Base-by-base conservation (phyloP, 2,329 filamentous ascomycete genomes). In the Cryphonectria naterciae region DNA sequence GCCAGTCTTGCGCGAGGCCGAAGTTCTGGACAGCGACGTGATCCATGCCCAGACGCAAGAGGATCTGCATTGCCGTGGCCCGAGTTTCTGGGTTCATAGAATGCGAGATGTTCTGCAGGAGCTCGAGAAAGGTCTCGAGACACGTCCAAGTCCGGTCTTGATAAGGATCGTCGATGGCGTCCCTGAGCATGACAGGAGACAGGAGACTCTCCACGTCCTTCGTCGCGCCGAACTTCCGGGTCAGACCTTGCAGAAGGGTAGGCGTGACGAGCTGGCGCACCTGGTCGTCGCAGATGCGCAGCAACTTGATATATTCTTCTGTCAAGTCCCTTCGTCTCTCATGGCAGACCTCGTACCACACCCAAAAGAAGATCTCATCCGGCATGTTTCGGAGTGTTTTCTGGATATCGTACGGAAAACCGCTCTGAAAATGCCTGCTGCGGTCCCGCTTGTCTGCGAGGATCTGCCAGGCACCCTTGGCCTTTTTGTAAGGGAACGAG, bases 301-400 rank as follows among this genome's bases (percentile, higher is more conserved):
- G 80, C 4, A 93, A 79, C 61, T 85, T 85, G 68, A 85, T 82
- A 77, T 93, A 94, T 71, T 90, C 87, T 68, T 84, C 79, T 65
- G 89, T 85, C 58, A 93, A 78, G 61, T 87, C 83, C 58, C 84
- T 81, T 43, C 86, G 85, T 56, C 81, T 80, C 75, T 92, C 89
- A 1, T 82, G 77, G 68, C 86, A 87, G 32, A 90, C 81, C 80
- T 90, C 86, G 65, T 87, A 81, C 7, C 92, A 76, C 3, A 93
- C 82, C 92, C 92, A 95, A 22, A 85, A 75, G 65, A 93, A 85
- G 0, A 94, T 76, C 68, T 91, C 86, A 72, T 93, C 88, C 0
- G 92, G 88, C 17, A 94, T 77, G 3, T 77, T 74, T 17, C 79
- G 78, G 54, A 81, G 81, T 70, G 79, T 79, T 5, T 78, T 76